Conservation (phyloP, 495 filamentous ascomycete genomes). For the Penicillium coprophilum region DNA sequence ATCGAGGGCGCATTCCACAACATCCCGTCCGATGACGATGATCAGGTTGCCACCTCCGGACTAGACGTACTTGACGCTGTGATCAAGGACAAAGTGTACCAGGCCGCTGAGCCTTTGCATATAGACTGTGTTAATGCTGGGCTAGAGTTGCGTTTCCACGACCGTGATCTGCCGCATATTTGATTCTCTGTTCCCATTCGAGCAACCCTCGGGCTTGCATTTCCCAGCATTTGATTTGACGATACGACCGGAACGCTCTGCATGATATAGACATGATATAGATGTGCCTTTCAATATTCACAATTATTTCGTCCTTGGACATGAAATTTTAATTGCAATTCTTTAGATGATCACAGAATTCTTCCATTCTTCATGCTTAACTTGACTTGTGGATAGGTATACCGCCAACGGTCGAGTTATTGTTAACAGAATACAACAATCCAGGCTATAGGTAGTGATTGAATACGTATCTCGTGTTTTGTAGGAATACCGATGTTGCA, state of each 20-base stretch:
- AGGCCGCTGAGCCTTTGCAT: slow-evolving; percentile 28
- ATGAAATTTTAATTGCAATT: neutral
- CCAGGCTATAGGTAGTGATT: neutral
- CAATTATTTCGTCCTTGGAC: neutral
- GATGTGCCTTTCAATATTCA: neutral
- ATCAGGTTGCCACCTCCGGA: neutral
- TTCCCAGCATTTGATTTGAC: neutral
- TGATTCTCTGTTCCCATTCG: neutral
- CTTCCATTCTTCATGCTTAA: neutral
- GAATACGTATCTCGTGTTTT: neutral
- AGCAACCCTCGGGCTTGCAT: neutral
- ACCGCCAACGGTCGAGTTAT: neutral
- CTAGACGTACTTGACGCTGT: slow-evolving; percentile 4
- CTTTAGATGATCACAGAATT: neutral
- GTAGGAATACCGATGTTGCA: neutral
- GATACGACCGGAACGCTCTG: slow-evolving; percentile 7
- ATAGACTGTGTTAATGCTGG: slow-evolving; percentile 26
- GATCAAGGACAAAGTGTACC: slow-evolving; percentile 31
- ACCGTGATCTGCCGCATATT: slow-evolving; percentile 21
- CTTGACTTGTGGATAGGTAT: neutral
- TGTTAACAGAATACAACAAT: neutral
- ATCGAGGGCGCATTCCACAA: slow-evolving; percentile 39
- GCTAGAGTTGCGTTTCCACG: slow-evolving; percentile 30
- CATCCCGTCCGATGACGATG: slow-evolving; percentile 11
- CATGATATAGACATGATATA: slow-evolving; percentile 1